Conservation (phyloP, 2,329 filamentous ascomycete genomes). For the Alternaria sp. region DNA sequence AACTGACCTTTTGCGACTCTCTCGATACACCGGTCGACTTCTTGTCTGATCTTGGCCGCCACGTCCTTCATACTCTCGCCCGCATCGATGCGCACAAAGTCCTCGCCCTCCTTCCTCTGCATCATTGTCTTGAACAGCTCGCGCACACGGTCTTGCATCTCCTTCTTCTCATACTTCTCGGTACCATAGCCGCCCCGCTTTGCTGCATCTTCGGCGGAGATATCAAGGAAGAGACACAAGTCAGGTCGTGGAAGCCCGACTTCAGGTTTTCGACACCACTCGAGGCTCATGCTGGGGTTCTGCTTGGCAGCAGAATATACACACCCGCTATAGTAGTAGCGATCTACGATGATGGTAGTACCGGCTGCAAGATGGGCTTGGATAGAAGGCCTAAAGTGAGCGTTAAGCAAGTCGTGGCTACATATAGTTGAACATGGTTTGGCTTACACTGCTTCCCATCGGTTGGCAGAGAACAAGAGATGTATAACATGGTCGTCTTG, state of each 20-base stretch:
- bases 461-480: constrained; percentile 87
- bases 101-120: constrained; percentile 57
- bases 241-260: constrained; percentile 88
- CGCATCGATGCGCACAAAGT: constrained; percentile 65
- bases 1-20: constrained; percentile 33
- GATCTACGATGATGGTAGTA: constrained; percentile 82
- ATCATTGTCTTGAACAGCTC: constrained; percentile 71
- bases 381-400: not conserved
- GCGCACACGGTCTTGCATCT: constrained; percentile 82
- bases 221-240: constrained; percentile 84
- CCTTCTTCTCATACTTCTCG: constrained; percentile 86
- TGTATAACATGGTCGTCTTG: constrained; percentile 91
- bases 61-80: constrained; percentile 62
- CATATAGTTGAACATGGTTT: rapidly evolving
- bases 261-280: constrained; percentile 86
- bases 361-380: constrained; percentile 65
- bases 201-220: constrained; percentile 75
- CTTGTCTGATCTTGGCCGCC: constrained; percentile 46
- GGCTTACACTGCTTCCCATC: constrained; percentile 73
- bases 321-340: constrained; percentile 94
- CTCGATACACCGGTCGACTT: constrained; percentile 35
- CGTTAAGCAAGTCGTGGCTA: not conserved
- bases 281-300: constrained; percentile 71
- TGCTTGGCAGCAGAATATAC: constrained; percentile 92
- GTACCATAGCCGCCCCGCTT: constrained; percentile 84